Evolutionary conservation across 73 alveolate genomes (phyloP).

Genomic region (Blepharisma stoltei): DNA sequence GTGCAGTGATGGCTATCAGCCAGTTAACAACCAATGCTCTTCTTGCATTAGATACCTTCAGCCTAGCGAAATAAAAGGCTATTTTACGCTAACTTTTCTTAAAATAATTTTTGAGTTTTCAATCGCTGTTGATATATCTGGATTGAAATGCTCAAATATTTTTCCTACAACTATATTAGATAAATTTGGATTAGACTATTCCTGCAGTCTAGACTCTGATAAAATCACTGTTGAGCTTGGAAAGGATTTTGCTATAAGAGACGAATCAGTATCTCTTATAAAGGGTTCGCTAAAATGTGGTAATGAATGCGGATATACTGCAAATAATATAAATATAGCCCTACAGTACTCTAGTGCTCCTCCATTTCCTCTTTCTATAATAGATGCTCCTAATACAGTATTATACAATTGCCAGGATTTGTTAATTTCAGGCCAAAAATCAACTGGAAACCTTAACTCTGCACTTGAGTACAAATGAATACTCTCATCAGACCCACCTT

Average conservation of each 20-base stretch:
- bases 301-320: neutral
- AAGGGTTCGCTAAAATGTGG: neutral
- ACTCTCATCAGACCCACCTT: neutral
- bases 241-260: neutral
- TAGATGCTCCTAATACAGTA: slow-evolving; percentile 15
- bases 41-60: too few species aligned
- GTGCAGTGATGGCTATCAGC: too few species aligned
- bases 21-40: too few species aligned
- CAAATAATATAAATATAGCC: neutral
- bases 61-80: too few species aligned
- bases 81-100: too few species aligned
- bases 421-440: neutral
- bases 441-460: neutral
- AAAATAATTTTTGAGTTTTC: too few species aligned
- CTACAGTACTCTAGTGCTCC: neutral
- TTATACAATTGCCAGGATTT: neutral
- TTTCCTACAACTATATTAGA: neutral
- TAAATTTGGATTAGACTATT: neutral
- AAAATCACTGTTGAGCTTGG: neutral
- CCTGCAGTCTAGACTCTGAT: neutral
- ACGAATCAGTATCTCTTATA: neutral
- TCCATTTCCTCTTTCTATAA: neutral
- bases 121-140: too few species aligned
- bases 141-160: neutral
- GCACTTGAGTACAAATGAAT: neutral